phyloP scores from a whole-genome alignment of 768 basidiomycete genomes.

The Cyclocybe cylindracea region DNA sequence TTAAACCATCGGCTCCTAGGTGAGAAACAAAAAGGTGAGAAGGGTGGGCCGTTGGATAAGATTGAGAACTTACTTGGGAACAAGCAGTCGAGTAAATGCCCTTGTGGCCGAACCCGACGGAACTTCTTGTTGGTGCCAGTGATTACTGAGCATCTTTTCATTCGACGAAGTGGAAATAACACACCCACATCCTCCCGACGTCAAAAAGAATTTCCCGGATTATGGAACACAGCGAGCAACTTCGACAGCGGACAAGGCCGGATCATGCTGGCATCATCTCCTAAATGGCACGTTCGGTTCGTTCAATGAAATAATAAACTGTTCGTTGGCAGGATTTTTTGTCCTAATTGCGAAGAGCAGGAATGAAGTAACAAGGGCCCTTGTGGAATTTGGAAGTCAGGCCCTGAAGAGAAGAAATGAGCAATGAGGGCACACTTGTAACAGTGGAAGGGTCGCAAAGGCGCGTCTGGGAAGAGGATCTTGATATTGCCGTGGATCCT shows the following conservation, averaged over 20 bases:
- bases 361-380: constrained; percentile 30
- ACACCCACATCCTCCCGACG: constrained; percentile 59
- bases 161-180: background rate
- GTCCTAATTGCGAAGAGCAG: constrained; percentile 15
- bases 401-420: background rate
- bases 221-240: constrained; percentile 58
- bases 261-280: constrained; percentile 47
- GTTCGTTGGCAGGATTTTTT: constrained; percentile 47
- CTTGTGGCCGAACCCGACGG: constrained; percentile 65
- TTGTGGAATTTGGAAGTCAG: constrained; percentile 10
- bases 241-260: constrained; percentile 49
- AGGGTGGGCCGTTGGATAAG: background rate
- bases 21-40: constrained; percentile 2
- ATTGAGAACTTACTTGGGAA: constrained; percentile 54
- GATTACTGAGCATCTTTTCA: constrained; percentile 1
- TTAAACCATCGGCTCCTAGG: constrained; percentile 75
- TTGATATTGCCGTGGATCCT: constrained; percentile 51
- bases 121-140: constrained; percentile 57
- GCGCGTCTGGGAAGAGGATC: constrained; percentile 45
- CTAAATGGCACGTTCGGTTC: constrained; percentile 55
- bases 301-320: constrained; percentile 72
- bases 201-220: constrained; percentile 63
- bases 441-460: constrained; percentile 43
- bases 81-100: constrained; percentile 70
- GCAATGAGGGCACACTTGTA: constrained; percentile 40